These are phyloP conservation scores for Colletotrichum sidae DNA, from an alignment of 2,329 filamentous ascomycete genomes.

Conservation along the genomic window DNA sequence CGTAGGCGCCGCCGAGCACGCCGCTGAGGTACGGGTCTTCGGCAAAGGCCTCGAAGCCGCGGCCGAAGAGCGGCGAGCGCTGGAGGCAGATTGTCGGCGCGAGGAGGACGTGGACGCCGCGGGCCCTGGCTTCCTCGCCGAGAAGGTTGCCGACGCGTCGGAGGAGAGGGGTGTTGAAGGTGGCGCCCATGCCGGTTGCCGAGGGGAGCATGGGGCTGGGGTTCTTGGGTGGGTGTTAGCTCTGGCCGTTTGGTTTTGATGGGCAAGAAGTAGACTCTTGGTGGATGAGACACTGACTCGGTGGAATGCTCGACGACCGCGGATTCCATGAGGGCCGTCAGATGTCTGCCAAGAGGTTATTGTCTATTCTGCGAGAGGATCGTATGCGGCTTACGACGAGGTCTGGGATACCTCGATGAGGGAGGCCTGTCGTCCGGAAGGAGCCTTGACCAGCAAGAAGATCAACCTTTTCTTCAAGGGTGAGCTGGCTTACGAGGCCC, in stretches of 20 bases:
- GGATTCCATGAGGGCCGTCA: conserved; percentile 31
- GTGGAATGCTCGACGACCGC: conserved; percentile 28
- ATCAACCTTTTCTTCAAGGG: conserved; percentile 38
- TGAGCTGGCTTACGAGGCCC: conserved; percentile 32
- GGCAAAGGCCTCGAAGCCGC: conserved; percentile 60
- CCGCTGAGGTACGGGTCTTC: conserved; percentile 61
- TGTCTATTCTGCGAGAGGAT: no score
- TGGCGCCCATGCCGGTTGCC: conserved; percentile 62
- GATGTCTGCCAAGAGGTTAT: conserved; percentile 17
- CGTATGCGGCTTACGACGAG: conserved; percentile 10
- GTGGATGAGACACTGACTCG: conserved; percentile 5
- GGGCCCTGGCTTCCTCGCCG: conserved; percentile 63
- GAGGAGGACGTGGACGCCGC: conserved; percentile 78
- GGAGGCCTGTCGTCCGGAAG: conserved; percentile 34
- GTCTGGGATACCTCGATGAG: conserved; percentile 30
- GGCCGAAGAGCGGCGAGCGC: conserved; percentile 58
- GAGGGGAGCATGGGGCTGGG: conserved; percentile 43
- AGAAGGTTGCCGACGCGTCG: conserved; percentile 67
- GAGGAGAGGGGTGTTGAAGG: conserved; percentile 70
- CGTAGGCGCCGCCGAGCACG: conserved; percentile 54
- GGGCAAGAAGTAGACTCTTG: not conserved
- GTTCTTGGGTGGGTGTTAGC: conserved; percentile 4
- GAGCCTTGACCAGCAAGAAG: conserved; percentile 37
- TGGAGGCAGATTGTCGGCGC: conserved; percentile 70
- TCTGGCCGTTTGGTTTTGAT: not conserved